Base-by-base conservation (phyloP, 106 monocot genomes). In the Iris macrosiphon region DNA sequence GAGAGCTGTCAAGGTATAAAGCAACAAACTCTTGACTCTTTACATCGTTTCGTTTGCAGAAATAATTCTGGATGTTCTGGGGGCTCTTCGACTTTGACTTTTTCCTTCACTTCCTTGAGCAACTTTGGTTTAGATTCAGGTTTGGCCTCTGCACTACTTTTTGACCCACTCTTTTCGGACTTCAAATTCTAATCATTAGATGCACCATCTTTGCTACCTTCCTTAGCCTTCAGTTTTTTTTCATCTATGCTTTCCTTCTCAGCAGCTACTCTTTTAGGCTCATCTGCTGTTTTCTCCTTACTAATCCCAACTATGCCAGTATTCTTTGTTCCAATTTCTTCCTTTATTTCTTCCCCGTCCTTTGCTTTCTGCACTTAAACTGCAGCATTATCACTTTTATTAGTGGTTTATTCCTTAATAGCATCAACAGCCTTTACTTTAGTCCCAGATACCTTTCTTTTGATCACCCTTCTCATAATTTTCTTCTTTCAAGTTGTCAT, bases 391-490 rank as follows among this genome's bases (percentile, higher is more conserved):
- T 23, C 51, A 26, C 23, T 35, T 22, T 46, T 39, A 16, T n/a
- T n/a, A n/a, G n/a, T n/a, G n/a, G n/a, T 31, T 72, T n/a, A 52
- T 50, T 62, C 61, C 40, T 26, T 44, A n/a, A 31, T 30, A 31
- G 34, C 37, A 39, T 15, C 23, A 43, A 31, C 49, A 40, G 55
- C 42, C 50, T 80, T 75, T 9, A 31, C 56, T 34, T 38, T 59
- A 35, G 53, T 53, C 40, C 37, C 49, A 15, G 65, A 24, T 55
- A 87, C 65, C 49, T 80, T 92, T 61, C 65, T 79, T 59, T 72
- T 92, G 13, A 87, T 60, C n/a, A 92, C 52, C 53, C 74, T 87
- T 75, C 65, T 76, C 20, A 92, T 74, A 13, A 92, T 57, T 75
- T 77, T 87, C 60, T 83, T 92, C 67, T 77, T 92, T 23, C 61